A percentile compares a stretch with the other conserved stretches of the same genome.
These are phyloP conservation scores for Schwanniomyces vanrijiae DNA, from an alignment of 805 yeast genomes.

Conservation along the genomic window DNA sequence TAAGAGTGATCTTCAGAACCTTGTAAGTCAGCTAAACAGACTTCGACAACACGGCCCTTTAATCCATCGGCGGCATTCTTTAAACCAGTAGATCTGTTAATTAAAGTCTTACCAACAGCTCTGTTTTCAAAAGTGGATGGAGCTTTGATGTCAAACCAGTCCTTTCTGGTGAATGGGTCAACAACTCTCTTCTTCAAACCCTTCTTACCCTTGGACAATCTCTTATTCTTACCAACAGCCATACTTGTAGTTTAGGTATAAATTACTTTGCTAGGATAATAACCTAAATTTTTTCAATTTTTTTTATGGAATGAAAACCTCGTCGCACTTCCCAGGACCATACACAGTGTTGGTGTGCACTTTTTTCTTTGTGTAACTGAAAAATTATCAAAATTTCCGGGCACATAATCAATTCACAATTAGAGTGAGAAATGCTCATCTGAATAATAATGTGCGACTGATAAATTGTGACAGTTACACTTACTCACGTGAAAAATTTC, in stretches of 20 bases:
- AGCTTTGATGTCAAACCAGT: slow-evolving; percentile 98
- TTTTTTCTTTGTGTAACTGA: slow-evolving; percentile 1
- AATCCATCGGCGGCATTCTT: slow-evolving; percentile 97
- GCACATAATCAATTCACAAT: neutral
- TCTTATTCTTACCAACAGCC: slow-evolving; percentile 62
- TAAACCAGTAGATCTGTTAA: slow-evolving; percentile 98
- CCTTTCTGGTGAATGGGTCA: slow-evolving; percentile 99
- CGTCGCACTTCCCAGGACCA: neutral
- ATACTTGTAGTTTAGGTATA: slow-evolving; percentile 30
- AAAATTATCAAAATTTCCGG: neutral
- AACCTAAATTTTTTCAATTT: slow-evolving; percentile 2
- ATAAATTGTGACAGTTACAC: neutral
- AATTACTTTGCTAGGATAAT: slow-evolving; percentile 1
- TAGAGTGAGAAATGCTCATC: neutral
- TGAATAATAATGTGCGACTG: slow-evolving; percentile 1
- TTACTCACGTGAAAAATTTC: neutral
- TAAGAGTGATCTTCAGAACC: slow-evolving; percentile 98
- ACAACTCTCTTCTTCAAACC: slow-evolving; percentile 99
- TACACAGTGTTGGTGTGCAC: neutral
- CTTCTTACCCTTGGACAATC: slow-evolving; percentile 88
- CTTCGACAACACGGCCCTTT: slow-evolving; percentile 97
- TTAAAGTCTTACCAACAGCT: slow-evolving; percentile 97
- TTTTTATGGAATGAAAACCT: slow-evolving; percentile 1
- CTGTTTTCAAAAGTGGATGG: slow-evolving; percentile 98
- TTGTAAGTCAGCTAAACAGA: slow-evolving; percentile 94